Percentiles rank a stretch among this genome's conserved stretches.
These are phyloP conservation scores for Diaporthe sp. DNA, from an alignment of 2,329 filamentous ascomycete species.

Conservation along the genomic window DNA sequence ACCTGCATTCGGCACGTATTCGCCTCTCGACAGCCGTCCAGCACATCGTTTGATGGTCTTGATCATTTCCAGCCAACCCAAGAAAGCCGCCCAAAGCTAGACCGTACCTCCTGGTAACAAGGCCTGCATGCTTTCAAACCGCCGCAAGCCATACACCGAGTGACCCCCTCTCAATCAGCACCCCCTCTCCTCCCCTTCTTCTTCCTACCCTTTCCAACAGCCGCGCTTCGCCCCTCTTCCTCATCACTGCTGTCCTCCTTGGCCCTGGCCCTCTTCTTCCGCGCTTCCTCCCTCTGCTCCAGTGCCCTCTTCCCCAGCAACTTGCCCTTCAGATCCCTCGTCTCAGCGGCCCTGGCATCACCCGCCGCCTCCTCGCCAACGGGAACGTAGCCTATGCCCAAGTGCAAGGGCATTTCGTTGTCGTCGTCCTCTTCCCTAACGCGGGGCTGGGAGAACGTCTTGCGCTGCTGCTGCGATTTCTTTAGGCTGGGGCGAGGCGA, in stretches of 20 bases:
- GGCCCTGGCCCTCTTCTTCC: slow-evolving; percentile 38
- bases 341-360: slow-evolving; percentile 45
- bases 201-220: slow-evolving; percentile 45
- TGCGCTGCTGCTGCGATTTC: slow-evolving; percentile 5
- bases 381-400: slow-evolving; percentile 58
- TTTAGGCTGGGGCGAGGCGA: slow-evolving; percentile 12
- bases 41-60: neutral
- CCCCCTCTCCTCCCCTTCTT: slow-evolving; percentile 4
- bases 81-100: no score
- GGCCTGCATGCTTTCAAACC: neutral
- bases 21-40: no score
- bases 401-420: slow-evolving; percentile 50
- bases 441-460: slow-evolving; percentile 24
- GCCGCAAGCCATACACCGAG: neutral
- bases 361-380: slow-evolving; percentile 42
- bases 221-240: slow-evolving; percentile 48
- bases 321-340: slow-evolving; percentile 51
- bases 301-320: slow-evolving; percentile 47
- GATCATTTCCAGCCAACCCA: no score
- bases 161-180: neutral
- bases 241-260: slow-evolving; percentile 50
- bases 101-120: neutral
- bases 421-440: slow-evolving; percentile 45
- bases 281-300: slow-evolving; percentile 40
- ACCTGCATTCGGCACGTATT: neutral